These are phyloP conservation scores for Platanthera zijinensis DNA, from an alignment of 106 monocot genomes.

Conservation along the genomic window DNA sequence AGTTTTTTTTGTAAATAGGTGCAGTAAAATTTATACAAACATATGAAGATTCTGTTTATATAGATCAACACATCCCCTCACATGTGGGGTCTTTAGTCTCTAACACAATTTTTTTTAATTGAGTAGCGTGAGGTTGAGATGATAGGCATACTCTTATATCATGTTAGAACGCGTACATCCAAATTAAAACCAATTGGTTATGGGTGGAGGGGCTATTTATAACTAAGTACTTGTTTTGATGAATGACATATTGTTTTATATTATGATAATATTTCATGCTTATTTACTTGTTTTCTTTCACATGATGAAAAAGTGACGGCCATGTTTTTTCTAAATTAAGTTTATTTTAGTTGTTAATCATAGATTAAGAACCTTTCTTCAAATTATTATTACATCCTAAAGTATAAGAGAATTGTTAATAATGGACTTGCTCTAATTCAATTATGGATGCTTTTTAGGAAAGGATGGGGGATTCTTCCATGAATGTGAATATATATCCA, in stretches of 20 bases:
- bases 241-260: neutral
- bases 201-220: too few relatives aligned
- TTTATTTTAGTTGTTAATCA: neutral
- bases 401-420: neutral
- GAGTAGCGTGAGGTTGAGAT: too few relatives aligned
- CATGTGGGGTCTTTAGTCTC: too few relatives aligned
- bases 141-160: too few relatives aligned
- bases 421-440: conserved; percentile 5
- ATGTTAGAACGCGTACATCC: too few relatives aligned
- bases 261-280: neutral
- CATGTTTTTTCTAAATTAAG: neutral
- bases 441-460: conserved; percentile 34
- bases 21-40: too few relatives aligned
- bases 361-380: neutral
- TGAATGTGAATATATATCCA: conserved; percentile 16
- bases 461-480: conserved; percentile 27
- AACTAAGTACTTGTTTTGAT: neutral
- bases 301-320: neutral
- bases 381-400: neutral
- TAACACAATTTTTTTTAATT: too few relatives aligned
- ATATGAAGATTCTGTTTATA: too few relatives aligned
- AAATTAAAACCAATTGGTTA: too few relatives aligned
- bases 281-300: neutral
- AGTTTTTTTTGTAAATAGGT: too few relatives aligned
- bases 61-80: too few relatives aligned